Percentiles rank a stretch among this genome's conserved stretches.
phyloP scores from a whole-genome alignment of 164 flowering plant genomes.

The Houttuynia cordata region DNA sequence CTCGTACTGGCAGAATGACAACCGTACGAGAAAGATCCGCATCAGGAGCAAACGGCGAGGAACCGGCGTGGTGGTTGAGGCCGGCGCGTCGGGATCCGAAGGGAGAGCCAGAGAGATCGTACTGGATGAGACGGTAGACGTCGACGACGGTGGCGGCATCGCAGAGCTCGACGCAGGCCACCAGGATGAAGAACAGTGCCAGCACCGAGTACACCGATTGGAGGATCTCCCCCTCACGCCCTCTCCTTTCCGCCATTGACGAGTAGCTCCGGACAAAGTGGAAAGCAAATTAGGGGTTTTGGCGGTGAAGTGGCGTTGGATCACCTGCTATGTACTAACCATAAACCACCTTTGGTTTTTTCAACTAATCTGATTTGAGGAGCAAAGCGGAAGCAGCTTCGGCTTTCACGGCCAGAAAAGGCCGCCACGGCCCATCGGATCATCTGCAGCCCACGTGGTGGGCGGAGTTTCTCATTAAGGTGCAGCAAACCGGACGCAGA shows the following conservation, averaged over 20 bases:
- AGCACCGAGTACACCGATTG: conserved; percentile 44
- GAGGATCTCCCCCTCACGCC: conserved; percentile 27
- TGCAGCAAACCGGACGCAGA: too few species aligned
- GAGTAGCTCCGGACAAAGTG: not conserved
- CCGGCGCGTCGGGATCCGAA: conserved; percentile 81
- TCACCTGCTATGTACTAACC: too few species aligned
- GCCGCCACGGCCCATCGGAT: too few species aligned
- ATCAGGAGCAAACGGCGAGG: conserved; percentile 38
- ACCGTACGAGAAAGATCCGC: conserved; percentile 84
- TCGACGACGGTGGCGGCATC: conserved; percentile 92
- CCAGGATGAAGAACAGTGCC: conserved; percentile 46
- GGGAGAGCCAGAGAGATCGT: conserved; percentile 82
- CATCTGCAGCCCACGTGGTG: too few species aligned
- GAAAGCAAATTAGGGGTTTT: not conserved
- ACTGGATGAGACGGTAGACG: conserved; percentile 92
- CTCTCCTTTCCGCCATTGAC: conserved; percentile 23
- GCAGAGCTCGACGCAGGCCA: conserved; percentile 83
- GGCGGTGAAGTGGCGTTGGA: not conserved
- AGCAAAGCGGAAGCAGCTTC: too few species aligned
- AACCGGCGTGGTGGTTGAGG: conserved; percentile 81
- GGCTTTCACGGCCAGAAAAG: too few species aligned
- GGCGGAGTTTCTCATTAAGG: too few species aligned
- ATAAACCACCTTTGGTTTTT: too few species aligned
- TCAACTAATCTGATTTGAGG: too few species aligned
- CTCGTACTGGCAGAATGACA: conserved; percentile 54